These are phyloP conservation scores for Cordyceps pruinosa DNA, from an alignment of 2,329 filamentous ascomycete species.

Conservation along the genomic window DNA sequence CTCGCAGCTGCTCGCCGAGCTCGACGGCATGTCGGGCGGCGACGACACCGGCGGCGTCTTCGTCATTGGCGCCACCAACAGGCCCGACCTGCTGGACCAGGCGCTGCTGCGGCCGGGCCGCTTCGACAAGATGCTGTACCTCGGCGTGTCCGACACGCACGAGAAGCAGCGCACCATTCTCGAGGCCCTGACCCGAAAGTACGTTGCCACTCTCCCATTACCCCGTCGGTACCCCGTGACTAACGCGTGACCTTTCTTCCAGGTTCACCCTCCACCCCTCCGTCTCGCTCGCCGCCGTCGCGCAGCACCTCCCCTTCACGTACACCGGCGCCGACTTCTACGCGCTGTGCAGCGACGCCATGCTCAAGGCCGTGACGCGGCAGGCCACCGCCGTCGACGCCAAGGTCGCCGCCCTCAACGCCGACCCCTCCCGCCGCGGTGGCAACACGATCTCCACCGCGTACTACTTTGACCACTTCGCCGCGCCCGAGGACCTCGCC, in stretches of 20 bases:
- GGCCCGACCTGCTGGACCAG: constrained; percentile 86
- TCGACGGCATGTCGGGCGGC: constrained; percentile 95
- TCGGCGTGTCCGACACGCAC: constrained; percentile 93
- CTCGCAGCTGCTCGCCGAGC: constrained; percentile 84
- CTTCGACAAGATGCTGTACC: constrained; percentile 97
- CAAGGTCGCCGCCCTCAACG: constrained; percentile 68
- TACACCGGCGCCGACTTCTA: constrained; percentile 98
- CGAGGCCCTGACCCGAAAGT: constrained; percentile 92
- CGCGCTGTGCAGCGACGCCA: constrained; percentile 92
- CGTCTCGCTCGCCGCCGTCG: constrained; percentile 68
- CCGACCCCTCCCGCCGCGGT: constrained; percentile 26
- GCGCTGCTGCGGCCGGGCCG: constrained; percentile 82
- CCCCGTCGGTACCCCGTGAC: background rate
- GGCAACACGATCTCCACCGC: constrained; percentile 62
- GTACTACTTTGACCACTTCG: constrained; percentile 92
- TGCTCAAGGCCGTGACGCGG: constrained; percentile 96
- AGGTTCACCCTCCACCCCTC: constrained; percentile 80
- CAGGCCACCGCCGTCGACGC: constrained; percentile 77
- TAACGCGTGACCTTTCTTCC: constrained; percentile 13
- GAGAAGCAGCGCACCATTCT: constrained; percentile 93
- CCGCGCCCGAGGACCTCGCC: constrained; percentile 71
- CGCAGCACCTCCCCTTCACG: constrained; percentile 77
- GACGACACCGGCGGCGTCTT: constrained; percentile 85
- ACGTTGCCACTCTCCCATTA: constrained; percentile 23
- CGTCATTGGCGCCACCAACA: constrained; percentile 92